Conservation (phyloP, 257 asterid genomes). For the Solanum paucissectum region DNA sequence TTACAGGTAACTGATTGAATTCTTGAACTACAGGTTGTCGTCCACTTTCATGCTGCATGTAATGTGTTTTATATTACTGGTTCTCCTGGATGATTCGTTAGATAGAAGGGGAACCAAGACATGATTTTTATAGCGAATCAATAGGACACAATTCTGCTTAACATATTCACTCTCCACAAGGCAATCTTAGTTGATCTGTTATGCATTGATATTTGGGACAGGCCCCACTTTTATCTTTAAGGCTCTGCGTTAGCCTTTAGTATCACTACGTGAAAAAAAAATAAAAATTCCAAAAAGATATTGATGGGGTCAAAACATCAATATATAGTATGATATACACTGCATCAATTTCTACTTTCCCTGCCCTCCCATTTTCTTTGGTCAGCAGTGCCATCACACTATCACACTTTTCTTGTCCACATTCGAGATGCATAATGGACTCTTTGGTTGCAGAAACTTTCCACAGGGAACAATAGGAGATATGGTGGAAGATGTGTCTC, state of each 20-base stretch:
- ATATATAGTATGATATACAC: not conserved
- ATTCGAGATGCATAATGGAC: not conserved
- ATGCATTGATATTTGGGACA: not conserved
- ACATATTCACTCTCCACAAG: not conserved
- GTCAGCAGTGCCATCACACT: not conserved
- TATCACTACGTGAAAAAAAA: not conserved
- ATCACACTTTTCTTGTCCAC: not conserved
- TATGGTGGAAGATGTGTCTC: constrained; percentile 74
- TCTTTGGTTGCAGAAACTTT: constrained; percentile 60
- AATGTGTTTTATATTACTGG: not conserved
- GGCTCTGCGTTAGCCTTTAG: not conserved
- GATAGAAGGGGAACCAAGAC: not conserved
- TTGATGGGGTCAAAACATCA: not conserved
- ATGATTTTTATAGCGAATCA: not conserved
- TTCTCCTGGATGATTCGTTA: not conserved
- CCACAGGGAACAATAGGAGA: constrained; percentile 99
- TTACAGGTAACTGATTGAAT: constrained; percentile 54
- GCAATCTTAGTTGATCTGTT: not conserved
- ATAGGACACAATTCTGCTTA: not conserved
- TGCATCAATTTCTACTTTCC: not conserved
- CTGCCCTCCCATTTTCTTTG: not conserved
- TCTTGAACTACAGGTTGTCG: not conserved
- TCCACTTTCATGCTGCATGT: not conserved
- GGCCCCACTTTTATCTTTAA: not conserved
- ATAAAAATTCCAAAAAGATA: not conserved